Percentiles rank a stretch among this genome's conserved stretches.
phyloP scores from a whole-genome alignment of 2,329 filamentous ascomycete genomes.

The Aureobasidium sp. region DNA sequence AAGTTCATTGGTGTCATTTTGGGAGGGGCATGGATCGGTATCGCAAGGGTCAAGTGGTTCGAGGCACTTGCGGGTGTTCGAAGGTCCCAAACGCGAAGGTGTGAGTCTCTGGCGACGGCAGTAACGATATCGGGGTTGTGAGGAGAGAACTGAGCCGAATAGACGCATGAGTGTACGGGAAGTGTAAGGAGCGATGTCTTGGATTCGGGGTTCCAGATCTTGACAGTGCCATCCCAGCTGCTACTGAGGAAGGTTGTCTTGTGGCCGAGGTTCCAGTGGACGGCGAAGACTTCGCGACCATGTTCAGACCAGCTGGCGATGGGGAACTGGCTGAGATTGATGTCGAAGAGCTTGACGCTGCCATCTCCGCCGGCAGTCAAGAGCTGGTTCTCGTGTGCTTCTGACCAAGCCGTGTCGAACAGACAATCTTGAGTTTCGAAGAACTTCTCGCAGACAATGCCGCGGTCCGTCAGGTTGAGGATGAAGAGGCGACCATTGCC shows the following conservation, averaged over 20 bases:
- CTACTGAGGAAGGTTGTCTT: slow-evolving; percentile 88
- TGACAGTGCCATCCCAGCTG: slow-evolving; percentile 94
- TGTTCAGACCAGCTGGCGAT: slow-evolving; percentile 91
- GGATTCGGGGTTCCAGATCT: slow-evolving; percentile 83
- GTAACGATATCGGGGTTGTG: slow-evolving; percentile 80
- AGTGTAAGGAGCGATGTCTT: slow-evolving; percentile 67
- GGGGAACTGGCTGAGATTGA: slow-evolving; percentile 72
- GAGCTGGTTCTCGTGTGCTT: slow-evolving; percentile 92
- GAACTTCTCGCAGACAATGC: slow-evolving; percentile 76
- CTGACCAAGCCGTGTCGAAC: slow-evolving; percentile 92
- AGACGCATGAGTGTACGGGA: slow-evolving; percentile 88
- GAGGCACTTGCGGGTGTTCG: slow-evolving; percentile 76
- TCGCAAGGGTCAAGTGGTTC: slow-evolving; percentile 76
- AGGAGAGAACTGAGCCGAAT: slow-evolving; percentile 84
- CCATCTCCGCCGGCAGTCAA: slow-evolving; percentile 87
- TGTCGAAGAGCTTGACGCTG: slow-evolving; percentile 89
- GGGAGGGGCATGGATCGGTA: slow-evolving; percentile 71
- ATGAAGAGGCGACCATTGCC: slow-evolving; percentile 89
- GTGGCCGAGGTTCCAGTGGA: slow-evolving; percentile 83
- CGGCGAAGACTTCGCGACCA: slow-evolving; percentile 84
- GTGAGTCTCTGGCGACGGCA: slow-evolving; percentile 80
- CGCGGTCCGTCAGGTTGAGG: slow-evolving; percentile 72
- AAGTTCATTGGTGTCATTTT: slow-evolving; percentile 42
- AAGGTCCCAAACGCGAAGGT: slow-evolving; percentile 85
- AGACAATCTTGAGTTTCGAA: slow-evolving; percentile 97